Evolutionary conservation across 2,329 filamentous ascomycete genomes (phyloP).

Genomic region (Microsporum canis): DNA sequence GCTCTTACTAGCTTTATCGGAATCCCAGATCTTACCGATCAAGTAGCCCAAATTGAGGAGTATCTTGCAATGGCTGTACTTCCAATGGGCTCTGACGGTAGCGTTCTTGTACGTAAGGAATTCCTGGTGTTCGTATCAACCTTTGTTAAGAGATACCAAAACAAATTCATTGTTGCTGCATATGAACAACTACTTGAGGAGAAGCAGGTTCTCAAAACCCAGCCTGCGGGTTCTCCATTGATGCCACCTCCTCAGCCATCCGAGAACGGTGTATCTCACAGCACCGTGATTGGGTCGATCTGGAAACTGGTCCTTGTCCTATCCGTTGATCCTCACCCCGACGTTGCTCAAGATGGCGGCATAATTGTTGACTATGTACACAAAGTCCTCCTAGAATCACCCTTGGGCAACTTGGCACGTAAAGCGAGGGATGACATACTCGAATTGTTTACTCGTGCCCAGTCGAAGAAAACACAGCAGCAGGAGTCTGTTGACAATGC

Average conservation of each 20-base stretch:
- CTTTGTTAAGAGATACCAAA: conserved; percentile 81
- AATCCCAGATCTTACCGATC: conserved; percentile 82
- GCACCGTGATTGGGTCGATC: conserved; percentile 82
- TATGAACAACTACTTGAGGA: conserved; percentile 86
- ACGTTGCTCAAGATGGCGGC: conserved; percentile 75
- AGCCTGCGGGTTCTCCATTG: conserved; percentile 22
- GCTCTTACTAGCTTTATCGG: conserved; percentile 89
- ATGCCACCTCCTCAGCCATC: conserved; percentile 15
- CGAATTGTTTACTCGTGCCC: conserved; percentile 24
- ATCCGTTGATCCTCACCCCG: conserved; percentile 87
- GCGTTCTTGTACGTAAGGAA: conserved; percentile 86
- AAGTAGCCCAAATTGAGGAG: conserved; percentile 84
- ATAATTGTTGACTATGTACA: conserved; percentile 82
- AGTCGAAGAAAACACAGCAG: conserved; percentile 30
- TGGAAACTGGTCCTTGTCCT: conserved; percentile 90
- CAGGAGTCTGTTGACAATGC: conserved; percentile 26
- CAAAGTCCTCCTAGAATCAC: conserved; percentile 62
- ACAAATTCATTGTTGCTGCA: conserved; percentile 80
- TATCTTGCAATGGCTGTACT: conserved; percentile 79
- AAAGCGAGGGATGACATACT: conserved; percentile 56
- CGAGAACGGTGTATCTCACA: conserved; percentile 57
- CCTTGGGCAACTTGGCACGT: conserved; percentile 59
- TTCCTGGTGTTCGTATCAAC: conserved; percentile 86
- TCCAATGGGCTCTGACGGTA: conserved; percentile 87
- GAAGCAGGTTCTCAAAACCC: conserved; percentile 52